Evolutionary conservation across 495 filamentous ascomycete genomes (phyloP), one percentile per base, ranked within the genome.

Genomic region (Hypoxylon lienhwacheense): DNA sequence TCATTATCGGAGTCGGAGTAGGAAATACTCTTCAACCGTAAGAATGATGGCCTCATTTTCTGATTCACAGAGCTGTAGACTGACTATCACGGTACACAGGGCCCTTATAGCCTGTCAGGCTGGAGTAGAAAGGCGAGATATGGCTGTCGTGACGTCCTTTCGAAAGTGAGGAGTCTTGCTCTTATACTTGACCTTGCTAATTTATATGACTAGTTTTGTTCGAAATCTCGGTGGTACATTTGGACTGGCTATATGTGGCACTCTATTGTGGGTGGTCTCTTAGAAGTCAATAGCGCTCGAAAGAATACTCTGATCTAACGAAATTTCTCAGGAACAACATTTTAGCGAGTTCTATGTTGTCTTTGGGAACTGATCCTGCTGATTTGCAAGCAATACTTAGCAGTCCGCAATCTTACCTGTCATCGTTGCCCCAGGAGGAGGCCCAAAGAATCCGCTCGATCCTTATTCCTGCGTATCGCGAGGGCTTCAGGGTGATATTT

Each of bases 1-100:
- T 80, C 19, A 55, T 81, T 25, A 79, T 76, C 4, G 78, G 78
- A 21, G 69, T 78, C 0, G 78, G 78, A 1, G 74, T 80, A 15
- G 78, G 78, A 4, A 75, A 77, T 42, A 81, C 78, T 1, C 57
- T 81, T 29, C 78, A 81, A 48, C 78, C 78, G 76, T 73, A 45
- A 37, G 47, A 57, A 45, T 12, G 19, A 7, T 2, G 12, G 12
- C 24, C 22, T 67, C 47, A 12, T 17, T 48, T 11, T 4, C 34
- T 8, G 21, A 39, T 32, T 31, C 2, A 4, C 3, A 20, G 22
- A 26, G 5, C 16, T 51, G n/a, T 1, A 56, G 49, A 24, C 37
- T 63, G 16, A 49, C 14, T 8, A 26, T 11, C 21, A n/a, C n/a
- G 7, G n/a, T 26, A 20, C 48, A 14, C 16, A 70, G 67, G 25